Base-by-base conservation (phyloP, 257 asterid genomes). In the Plantago major region DNA sequence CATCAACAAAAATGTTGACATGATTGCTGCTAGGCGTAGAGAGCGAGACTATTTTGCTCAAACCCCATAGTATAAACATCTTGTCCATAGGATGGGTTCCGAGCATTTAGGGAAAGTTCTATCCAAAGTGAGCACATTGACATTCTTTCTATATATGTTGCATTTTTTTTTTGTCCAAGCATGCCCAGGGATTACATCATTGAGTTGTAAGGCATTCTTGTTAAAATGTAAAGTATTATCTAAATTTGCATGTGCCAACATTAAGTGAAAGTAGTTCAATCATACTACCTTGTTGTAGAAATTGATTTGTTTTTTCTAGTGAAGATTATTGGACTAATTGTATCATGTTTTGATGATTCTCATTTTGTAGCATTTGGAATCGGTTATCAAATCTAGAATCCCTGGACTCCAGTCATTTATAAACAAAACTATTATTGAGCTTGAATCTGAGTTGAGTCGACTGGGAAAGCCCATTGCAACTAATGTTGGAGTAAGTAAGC, bases 381-480 rank as follows among this genome's bases (percentile, higher is more conserved):
- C 87, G 38, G 95, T 87, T 12, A 87, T 87, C 72, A 87, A 84
- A 71, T 80, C 93, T 58, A 83, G 95, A 62, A 87, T 84, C 52
- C 95, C 95, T 42, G 84, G 95, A 58, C 92, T 87, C 64, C 92
- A 84, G 71, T 82, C 95, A 42, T 85, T 87, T 40, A 84, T 87
- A 72, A 87, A 80, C 71, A 87, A 87, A 75, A 84, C 90, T n/a
- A 76, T 87, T 46, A 63, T 76, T 33, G 95, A 84, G 15, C 82
- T 87, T 68, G 95, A 87, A 78, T 42, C 87, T 46, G 95, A 87
- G 78, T 73, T 80, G 86, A 78, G 84, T 62, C 84, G 89, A 55
- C 70, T 87, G 10, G 95, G 95, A 71, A 84, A 78, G 73, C 89
- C 95, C 65, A 80, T 87, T 67, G 93, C 93, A 42, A 67, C 86